A percentile compares a stretch with the other conserved stretches of the same genome.
These are phyloP conservation scores for Cornus kousa DNA, from an alignment of 148 eudicot species.

Conservation along the genomic window DNA sequence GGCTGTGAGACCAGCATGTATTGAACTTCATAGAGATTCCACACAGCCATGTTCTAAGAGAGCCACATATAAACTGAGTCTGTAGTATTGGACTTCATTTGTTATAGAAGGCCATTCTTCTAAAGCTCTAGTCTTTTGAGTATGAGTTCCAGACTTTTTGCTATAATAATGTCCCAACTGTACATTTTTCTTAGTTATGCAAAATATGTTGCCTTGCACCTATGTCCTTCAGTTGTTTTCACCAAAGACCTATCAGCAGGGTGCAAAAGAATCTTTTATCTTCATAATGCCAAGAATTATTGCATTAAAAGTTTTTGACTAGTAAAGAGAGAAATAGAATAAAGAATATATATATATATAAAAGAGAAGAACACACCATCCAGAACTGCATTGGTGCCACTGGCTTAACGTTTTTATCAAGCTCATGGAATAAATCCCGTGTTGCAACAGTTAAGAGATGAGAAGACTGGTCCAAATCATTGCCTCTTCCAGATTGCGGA, in stretches of 20 bases:
- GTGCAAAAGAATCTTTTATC: neutral
- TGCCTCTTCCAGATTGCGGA: constrained; percentile 70
- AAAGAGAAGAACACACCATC: constrained; percentile 49
- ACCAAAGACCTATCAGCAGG: neutral
- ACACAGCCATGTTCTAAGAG: too few species aligned
- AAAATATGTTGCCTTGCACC: neutral
- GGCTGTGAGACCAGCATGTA: too few species aligned
- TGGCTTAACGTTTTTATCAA: constrained; percentile 88
- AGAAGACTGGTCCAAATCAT: constrained; percentile 81
- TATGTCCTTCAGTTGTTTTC: neutral
- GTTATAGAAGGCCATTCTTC: neutral
- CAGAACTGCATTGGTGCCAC: constrained; percentile 96
- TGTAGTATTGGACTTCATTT: neutral
- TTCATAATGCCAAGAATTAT: neutral
- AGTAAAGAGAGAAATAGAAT: neutral
- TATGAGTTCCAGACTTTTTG: neutral
- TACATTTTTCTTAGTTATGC: too few species aligned
- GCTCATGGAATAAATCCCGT: constrained; percentile 77
- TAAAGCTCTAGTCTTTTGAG: neutral
- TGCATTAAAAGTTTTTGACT: too few species aligned
- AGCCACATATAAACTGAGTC: neutral
- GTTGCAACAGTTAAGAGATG: constrained; percentile 91
- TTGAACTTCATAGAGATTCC: too few species aligned
- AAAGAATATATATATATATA: neutral
- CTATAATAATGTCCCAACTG: neutral